Conservation (phyloP, 2,329 filamentous ascomycete species). For the Fusarium clavum region DNA sequence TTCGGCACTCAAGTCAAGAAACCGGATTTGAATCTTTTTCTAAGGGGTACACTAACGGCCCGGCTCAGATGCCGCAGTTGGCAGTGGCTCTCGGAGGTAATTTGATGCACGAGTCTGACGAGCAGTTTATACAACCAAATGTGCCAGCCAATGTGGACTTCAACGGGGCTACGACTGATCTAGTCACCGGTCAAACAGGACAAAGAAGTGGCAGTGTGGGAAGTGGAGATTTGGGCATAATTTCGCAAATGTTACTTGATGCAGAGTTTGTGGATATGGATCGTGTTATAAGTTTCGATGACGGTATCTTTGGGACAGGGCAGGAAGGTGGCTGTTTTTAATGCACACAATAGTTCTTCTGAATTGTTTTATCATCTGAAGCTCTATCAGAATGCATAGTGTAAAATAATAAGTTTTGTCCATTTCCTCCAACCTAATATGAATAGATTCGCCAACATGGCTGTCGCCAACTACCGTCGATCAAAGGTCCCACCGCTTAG, state of each 20-base stretch:
- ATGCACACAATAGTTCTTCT: not conserved
- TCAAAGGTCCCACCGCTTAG: too few relatives aligned
- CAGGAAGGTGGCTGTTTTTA: not conserved
- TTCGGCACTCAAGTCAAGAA: not conserved
- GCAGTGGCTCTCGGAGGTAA: not conserved
- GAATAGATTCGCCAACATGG: too few relatives aligned
- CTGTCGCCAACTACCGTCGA: too few relatives aligned
- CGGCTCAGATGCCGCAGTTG: not conserved
- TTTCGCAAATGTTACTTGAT: constrained; percentile 43
- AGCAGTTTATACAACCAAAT: not conserved
- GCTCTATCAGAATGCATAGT: too few relatives aligned
- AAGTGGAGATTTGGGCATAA: not conserved
- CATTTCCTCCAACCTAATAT: too few relatives aligned
- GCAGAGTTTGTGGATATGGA: constrained; percentile 49
- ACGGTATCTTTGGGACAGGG: constrained; percentile 45
- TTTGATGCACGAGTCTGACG: too few relatives aligned
- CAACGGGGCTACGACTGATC: not conserved
- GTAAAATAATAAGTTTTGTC: too few relatives aligned
- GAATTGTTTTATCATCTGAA: not conserved
- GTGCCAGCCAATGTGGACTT: not conserved
- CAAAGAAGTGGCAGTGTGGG: not conserved
- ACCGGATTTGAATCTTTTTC: too few relatives aligned
- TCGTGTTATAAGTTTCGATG: constrained; percentile 50
- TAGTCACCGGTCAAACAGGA: not conserved
- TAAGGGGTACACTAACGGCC: not conserved